These are phyloP conservation scores for Sphaerulina populicola DNA, from an alignment of 2,329 filamentous ascomycete species.

Conservation along the genomic window DNA sequence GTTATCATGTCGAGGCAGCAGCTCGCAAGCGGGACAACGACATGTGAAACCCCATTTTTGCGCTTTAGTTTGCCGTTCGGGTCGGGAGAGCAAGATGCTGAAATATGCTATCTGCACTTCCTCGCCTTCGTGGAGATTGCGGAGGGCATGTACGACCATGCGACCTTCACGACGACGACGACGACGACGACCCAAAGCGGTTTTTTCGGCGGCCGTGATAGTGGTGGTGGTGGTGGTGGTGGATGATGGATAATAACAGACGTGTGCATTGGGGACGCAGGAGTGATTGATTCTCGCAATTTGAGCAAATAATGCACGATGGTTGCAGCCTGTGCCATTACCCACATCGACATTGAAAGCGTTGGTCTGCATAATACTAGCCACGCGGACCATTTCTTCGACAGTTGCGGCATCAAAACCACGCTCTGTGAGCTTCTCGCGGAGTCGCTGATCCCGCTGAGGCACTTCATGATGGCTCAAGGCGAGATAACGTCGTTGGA, in stretches of 20 bases:
- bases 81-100: conserved; percentile 17
- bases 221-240: no score
- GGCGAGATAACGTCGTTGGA: conserved; percentile 11
- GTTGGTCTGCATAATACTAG: conserved; percentile 22
- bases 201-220: no score
- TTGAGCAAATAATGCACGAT: conserved; percentile 20
- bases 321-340: conserved; percentile 12
- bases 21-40: conserved; percentile 17
- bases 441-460: conserved; percentile 15
- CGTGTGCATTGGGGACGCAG: conserved; percentile 22
- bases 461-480: conserved; percentile 14
- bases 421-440: conserved; percentile 17
- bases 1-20: neutral
- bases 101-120: conserved; percentile 23
- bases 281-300: conserved; percentile 23
- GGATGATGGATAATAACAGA: conserved; percentile 9
- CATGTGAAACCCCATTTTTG: conserved; percentile 22
- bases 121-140: conserved; percentile 13
- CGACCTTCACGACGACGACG: neutral
- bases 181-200: no score
- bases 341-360: conserved; percentile 22
- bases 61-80: conserved; percentile 16
- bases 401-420: conserved; percentile 9
- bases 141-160: conserved; percentile 20
- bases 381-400: conserved; percentile 17